Evolutionary conservation across 225 moss, liverwort and hornwort genomes (phyloP).

Genomic region (Physcomitrium patens): DNA sequence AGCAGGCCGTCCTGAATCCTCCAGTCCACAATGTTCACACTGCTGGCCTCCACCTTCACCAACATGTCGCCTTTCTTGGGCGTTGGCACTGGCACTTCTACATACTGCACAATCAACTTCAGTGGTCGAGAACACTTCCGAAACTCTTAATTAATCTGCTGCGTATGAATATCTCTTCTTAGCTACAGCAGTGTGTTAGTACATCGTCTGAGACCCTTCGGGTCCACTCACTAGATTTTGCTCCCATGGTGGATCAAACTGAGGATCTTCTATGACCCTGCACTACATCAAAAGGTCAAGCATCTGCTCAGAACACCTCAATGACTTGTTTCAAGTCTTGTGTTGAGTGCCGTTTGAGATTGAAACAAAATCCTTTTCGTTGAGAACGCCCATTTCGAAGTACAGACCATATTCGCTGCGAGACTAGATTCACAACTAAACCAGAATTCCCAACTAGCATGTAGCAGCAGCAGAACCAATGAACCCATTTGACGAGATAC

Average conservation of each 20-base stretch:
- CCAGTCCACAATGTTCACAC: conserved; percentile 77
- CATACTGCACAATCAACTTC: conserved; percentile 41
- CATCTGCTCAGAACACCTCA: background rate
- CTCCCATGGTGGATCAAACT: background rate
- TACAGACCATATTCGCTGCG: background rate
- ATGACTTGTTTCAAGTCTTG: too few relatives aligned
- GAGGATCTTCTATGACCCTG: too few relatives aligned
- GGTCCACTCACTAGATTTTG: background rate
- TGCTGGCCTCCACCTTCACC: conserved; percentile 78
- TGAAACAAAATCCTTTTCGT: background rate
- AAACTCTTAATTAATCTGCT: background rate
- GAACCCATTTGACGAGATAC: too few relatives aligned
- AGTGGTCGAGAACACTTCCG: background rate
- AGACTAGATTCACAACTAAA: background rate
- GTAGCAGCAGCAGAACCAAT: background rate
- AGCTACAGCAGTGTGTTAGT: too few relatives aligned
- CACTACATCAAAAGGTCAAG: background rate
- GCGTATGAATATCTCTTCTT: background rate
- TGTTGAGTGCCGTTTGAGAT: background rate
- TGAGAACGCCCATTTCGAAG: background rate
- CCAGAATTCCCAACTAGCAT: too few relatives aligned
- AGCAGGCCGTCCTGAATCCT: conserved; percentile 66
- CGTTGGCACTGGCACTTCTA: conserved; percentile 58
- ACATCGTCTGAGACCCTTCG: too few relatives aligned
- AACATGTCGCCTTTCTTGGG: conserved; percentile 71